Evolutionary conservation across 2,329 filamentous ascomycete species (phyloP), one percentile per base, ranked within the genome.

Genomic region (Curvularia hawaiiensis): DNA sequence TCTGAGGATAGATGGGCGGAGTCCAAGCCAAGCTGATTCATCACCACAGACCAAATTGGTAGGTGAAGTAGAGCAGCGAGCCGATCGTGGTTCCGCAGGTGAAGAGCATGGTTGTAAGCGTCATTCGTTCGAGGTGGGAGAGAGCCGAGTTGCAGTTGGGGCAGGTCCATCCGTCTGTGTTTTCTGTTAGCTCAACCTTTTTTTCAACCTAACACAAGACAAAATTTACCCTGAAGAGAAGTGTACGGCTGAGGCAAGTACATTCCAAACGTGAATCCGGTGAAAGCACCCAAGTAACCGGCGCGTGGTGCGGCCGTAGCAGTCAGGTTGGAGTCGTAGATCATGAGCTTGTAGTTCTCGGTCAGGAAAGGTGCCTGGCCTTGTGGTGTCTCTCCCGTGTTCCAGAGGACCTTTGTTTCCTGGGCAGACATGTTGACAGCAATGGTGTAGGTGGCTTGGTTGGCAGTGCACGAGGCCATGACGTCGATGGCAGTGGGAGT

Each of bases 271-370:
- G 72, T 77, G 66, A 82, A 84, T 16, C 80, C 78, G 55, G 78
- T 79, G 67, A 78, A 82, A 2, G 80, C 77, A 16, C 76, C 79
- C 43, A 90, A 72, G 67, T 87, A 81, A 6, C 87, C 87, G 0
- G 86, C 78, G 14, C 69, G 71, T 2, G 85, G 75, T 18, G 79
- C 75, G 4, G 84, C 83, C 20, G 76, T 83, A 40, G 84, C 75
- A 16, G 79, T 81, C 59, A 80, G 80, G 28, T 79, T 77, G 8
- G 83, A 79, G 72, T 90, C 87, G 66, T 87, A 84, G 55, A 90
- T 82, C 54, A 86, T 77, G 41, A 90, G 78, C 1, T 85, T 89
- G 72, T 89, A 90, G 44, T 81, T 85, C 46, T 85, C 85, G 9
- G 77, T 80, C 35, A 87, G 73, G 52, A 88, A 77, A 7, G 83